Evolutionary conservation across 192 early-diverging fungal species (phyloP).

Genomic region (Backusella sp.): DNA sequence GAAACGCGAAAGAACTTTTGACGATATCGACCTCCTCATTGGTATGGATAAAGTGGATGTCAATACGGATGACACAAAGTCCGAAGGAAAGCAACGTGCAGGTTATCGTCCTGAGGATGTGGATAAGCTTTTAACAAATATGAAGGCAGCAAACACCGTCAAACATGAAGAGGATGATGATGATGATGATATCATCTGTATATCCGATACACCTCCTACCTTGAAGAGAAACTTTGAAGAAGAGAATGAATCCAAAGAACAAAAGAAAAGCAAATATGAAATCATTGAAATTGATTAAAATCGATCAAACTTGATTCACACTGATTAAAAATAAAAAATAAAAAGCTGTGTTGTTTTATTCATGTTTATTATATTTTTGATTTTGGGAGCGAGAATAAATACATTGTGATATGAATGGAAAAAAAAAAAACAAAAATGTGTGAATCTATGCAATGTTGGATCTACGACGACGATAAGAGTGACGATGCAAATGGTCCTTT

Average conservation of each 20-base stretch:
- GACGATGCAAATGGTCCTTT: constrained; percentile 27
- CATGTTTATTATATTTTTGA: too few relatives aligned
- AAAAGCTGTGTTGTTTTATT: too few relatives aligned
- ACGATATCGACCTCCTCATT: not conserved
- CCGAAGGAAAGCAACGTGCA: not conserved
- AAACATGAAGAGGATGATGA: too few relatives aligned
- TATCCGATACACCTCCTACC: not conserved
- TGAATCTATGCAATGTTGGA: not conserved
- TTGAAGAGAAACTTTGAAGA: too few relatives aligned
- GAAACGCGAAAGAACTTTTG: not conserved
- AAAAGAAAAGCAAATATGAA: not conserved
- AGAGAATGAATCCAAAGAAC: not conserved
- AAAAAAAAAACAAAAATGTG: not conserved
- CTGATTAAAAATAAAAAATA: too few relatives aligned
- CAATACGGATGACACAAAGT: too few relatives aligned
- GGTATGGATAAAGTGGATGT: not conserved
- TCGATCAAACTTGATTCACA: not conserved
- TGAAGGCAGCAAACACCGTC: too few relatives aligned
- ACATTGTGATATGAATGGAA: not conserved
- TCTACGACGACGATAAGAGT: constrained; percentile 9
- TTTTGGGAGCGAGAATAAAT: not conserved
- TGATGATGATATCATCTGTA: not conserved
- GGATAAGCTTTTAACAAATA: not conserved
- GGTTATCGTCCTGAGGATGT: not conserved
- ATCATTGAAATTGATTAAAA: not conserved